These are phyloP conservation scores for Monilinia polystroma DNA, from an alignment of 2,329 filamentous ascomycete species.

Conservation along the genomic window DNA sequence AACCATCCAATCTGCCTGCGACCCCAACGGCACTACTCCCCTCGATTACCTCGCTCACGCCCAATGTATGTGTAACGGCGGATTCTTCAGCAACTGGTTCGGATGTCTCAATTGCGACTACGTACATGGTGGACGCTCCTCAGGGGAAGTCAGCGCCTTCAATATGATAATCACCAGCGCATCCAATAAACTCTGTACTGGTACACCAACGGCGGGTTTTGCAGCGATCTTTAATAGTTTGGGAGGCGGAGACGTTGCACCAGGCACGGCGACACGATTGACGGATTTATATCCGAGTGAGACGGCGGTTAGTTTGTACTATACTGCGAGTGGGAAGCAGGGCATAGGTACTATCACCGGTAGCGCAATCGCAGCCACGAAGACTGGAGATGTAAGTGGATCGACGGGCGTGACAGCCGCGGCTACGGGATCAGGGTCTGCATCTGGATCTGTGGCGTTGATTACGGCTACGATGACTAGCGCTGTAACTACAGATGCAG, in stretches of 20 bases:
- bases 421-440: constrained; percentile 29
- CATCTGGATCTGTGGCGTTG: constrained; percentile 19
- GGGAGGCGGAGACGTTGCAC: constrained; percentile 34
- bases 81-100: constrained; percentile 47
- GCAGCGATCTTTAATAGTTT: constrained; percentile 41
- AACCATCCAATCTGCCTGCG: constrained; percentile 41
- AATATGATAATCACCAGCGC: constrained; percentile 42
- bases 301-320: constrained; percentile 47
- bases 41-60: constrained; percentile 38
- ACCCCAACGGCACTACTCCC: constrained; percentile 40
- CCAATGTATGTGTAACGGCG: constrained; percentile 47
- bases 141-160: constrained; percentile 42
- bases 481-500: background rate
- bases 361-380: constrained; percentile 42
- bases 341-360: constrained; percentile 47
- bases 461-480: background rate
- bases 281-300: constrained; percentile 42
- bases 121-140: constrained; percentile 44
- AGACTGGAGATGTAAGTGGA: constrained; percentile 29
- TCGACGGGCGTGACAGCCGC: constrained; percentile 23
- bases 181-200: constrained; percentile 42
- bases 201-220: constrained; percentile 43
- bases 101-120: constrained; percentile 46
- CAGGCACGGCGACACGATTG: constrained; percentile 39
- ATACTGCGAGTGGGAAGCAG: constrained; percentile 43